Conservation (phyloP, 495 filamentous ascomycete species). For the Penicillium angulare region DNA sequence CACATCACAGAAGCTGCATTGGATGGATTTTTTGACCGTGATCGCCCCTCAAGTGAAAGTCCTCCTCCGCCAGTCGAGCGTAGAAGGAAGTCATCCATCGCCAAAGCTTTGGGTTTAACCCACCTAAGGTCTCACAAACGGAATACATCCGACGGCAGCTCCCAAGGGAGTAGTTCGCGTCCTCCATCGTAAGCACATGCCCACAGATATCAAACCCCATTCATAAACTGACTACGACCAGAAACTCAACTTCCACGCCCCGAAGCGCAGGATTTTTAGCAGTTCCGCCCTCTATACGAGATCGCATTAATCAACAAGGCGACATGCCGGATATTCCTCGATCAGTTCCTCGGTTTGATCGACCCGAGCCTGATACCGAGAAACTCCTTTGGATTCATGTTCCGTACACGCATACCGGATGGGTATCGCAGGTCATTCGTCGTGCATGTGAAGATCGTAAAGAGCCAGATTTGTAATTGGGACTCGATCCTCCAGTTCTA, state of each 20-base stretch:
- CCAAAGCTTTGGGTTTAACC: constrained; percentile 10
- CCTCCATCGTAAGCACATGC: constrained; percentile 18
- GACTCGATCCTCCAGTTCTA: background rate
- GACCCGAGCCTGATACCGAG: constrained; percentile 39
- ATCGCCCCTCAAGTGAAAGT: constrained; percentile 18
- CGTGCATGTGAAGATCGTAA: constrained; percentile 25
- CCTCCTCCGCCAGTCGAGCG: constrained; percentile 16
- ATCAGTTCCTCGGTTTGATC: constrained; percentile 34
- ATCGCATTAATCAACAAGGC: constrained; percentile 22
- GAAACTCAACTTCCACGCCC: constrained; percentile 18
- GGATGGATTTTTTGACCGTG: constrained; percentile 27
- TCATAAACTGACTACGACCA: background rate
- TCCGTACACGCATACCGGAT: constrained; percentile 63
- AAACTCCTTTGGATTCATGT: constrained; percentile 67
- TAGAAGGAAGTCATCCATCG: constrained; percentile 1
- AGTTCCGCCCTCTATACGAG: constrained; percentile 25
- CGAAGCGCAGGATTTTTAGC: constrained; percentile 24
- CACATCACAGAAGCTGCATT: constrained; percentile 31
- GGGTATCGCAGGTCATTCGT: constrained; percentile 50
- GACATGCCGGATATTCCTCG: constrained; percentile 29
- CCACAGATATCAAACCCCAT: background rate
- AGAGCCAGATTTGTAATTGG: constrained; percentile 30
- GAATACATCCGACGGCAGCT: constrained; percentile 17
- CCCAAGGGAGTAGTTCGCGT: constrained; percentile 16
- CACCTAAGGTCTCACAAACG: constrained; percentile 14